Evolutionary conservation across 1,284 basidiomycete species (phyloP), one percentile per base, ranked within the genome.

Genomic region (Calocybe gambosa): DNA sequence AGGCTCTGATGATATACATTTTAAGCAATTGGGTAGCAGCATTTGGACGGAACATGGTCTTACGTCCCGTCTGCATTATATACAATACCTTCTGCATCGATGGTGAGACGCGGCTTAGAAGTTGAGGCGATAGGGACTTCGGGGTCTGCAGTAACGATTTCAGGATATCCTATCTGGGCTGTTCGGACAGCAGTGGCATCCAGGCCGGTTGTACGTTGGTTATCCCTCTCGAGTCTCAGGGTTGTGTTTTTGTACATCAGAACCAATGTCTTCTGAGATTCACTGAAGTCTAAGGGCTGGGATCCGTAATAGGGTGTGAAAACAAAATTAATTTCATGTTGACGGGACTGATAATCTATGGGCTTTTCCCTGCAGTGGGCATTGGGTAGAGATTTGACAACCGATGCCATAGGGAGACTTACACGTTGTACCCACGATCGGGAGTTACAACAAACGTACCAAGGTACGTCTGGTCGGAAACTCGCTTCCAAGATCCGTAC

Each of bases 71-170:
- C 82, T 0, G 62, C 55, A 53, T 78, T 76, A 2, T 75, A 61
- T 1, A 77, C 77, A 2, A 85, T 59, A 1, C 82, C 83, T 56
- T 88, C 83, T 0, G 70, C 63, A 55, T 88, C 84, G 13, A 84
- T 53, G 0, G 70, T 67, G 33, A 86, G 61, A 48, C 73, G 78
- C 31, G 71, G 63, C 51, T 76, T 67, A 7, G 58, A 54, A 12
- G 50, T 54, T 39, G 70, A 70, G 0, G 75, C 68, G 36, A 80
- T 74, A 1, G 79, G 79, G 54, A 80, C 60, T 39, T 63, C 53
- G 2, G 70, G 71, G 47, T 71, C 70, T 4, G 35, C 10, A 10
- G 23, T 19, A 35, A 62, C 28, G 54, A 67, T 42, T 0, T 44
- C 34, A 0, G 65, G 61, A 46, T 62, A 68, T 1, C 65, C 66